Evolutionary conservation across 495 filamentous ascomycete genomes (phyloP), one percentile per base, ranked within the genome.

Genomic region (Bombardia bombarda): DNA sequence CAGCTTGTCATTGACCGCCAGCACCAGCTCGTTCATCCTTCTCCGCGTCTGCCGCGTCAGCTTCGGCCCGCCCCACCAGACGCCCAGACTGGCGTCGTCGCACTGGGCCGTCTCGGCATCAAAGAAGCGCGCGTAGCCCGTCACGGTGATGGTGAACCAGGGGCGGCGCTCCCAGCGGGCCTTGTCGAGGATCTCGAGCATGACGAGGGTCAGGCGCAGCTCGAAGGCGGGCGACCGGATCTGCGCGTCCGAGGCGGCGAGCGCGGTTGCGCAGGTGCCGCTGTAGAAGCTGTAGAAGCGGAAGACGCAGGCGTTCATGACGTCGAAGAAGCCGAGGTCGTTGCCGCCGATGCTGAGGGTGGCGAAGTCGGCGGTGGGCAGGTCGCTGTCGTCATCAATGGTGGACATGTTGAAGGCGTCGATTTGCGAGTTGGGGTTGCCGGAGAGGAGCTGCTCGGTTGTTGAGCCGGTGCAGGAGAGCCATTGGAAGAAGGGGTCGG

Each of bases 101-200:
- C 70, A 74, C 3, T 43, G 47, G n/a, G 52, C 56, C 17, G 68
- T 74, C 13, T 56, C 51, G 10, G 57, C 66, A 49, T 72, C 68
- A 46, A 72, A 74, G 49, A 74, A 74, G 3, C 59, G 56, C 17
- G 67, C 67, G 44, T 74, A 74, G 7, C 69, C 66, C 2, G 69
- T 69, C 12, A 73, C 52, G 9, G 61, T 66, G 26, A 73, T 43
- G 38, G 43, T 56, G 46, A 68, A 70, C 14, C 38, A 40, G 3
- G 60, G 58, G 21, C 53, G 52, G 43, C 57, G 57, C 49, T 67
- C 61, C 58, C 61, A 63, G n/a, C 48, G 52, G 7, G 58, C 51
- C 28, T 55, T 61, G 20, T 66, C 56, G 23, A 66, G 56, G 35
- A 66, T 67, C 54, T 68, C 63, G 30, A 49, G 53, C 43, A 70